A percentile compares a stretch with the other conserved stretches of the same genome.
Conservation (phyloP, 108 stramenopile genomes). For the Skeletonema costatum region DNA sequence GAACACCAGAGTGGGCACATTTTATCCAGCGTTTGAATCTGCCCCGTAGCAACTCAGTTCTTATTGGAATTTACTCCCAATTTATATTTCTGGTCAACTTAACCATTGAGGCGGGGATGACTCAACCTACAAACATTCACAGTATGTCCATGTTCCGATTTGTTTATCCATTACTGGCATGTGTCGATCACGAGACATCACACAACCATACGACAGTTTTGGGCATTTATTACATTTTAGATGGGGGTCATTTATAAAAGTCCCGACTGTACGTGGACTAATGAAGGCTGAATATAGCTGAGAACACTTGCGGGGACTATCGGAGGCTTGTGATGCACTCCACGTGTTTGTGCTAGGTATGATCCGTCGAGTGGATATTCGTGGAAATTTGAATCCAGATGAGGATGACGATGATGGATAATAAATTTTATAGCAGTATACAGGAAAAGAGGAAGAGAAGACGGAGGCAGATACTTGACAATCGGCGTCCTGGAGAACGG, state of each 20-base stretch:
- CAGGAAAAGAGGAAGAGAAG: conserved; percentile 60
- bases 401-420: conserved; percentile 49
- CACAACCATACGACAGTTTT: conserved; percentile 63
- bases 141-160: too few relatives aligned
- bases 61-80: too few relatives aligned
- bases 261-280: conserved; percentile 70
- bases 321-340: conserved; percentile 72
- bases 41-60: too few relatives aligned
- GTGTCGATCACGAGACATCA: conserved; percentile 69
- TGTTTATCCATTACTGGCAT: conserved; percentile 85
- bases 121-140: too few relatives aligned
- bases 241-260: conserved; percentile 86
- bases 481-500: conserved; percentile 73
- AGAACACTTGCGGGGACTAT: conserved; percentile 68
- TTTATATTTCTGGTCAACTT: too few relatives aligned
- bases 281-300: conserved; percentile 84
- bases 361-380: conserved; percentile 80
- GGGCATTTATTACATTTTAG: conserved; percentile 88
- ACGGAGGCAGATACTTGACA: conserved; percentile 69
- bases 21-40: too few relatives aligned
- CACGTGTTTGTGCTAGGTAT: conserved; percentile 75
- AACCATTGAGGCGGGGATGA: conserved; percentile 45
- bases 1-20: too few relatives aligned
- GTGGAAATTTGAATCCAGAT: conserved; percentile 72
- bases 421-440: conserved; percentile 53